Evolutionary conservation across 305 asterid genomes (phyloP).

Genomic region (Euphrasia arctica): DNA sequence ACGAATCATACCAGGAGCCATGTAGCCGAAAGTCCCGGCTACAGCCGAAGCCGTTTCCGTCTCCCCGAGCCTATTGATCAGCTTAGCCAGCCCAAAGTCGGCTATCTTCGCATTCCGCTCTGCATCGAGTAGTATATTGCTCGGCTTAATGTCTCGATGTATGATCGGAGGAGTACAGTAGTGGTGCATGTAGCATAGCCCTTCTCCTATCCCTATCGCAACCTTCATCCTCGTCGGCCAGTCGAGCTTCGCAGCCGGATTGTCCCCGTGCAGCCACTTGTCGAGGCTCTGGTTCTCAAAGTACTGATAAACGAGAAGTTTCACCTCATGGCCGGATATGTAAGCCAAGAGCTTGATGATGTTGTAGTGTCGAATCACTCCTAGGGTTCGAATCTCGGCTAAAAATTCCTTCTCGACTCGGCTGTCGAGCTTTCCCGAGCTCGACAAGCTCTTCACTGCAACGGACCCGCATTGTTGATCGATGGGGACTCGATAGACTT

Average conservation of each 20-base stretch:
- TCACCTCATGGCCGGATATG: constrained; percentile 21
- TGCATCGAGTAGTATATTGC: constrained; percentile 30
- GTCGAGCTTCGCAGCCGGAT: constrained; percentile 18
- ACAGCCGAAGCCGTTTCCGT: constrained; percentile 30
- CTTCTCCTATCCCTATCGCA: constrained; percentile 32
- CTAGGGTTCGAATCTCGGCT: constrained; percentile 30
- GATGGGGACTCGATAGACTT: constrained; percentile 36
- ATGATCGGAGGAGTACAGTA: constrained; percentile 30
- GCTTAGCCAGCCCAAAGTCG: constrained; percentile 32
- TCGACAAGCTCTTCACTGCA: constrained; percentile 29
- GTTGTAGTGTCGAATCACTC: constrained; percentile 30
- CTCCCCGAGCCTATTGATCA: constrained; percentile 27
- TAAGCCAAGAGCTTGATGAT: constrained; percentile 32
- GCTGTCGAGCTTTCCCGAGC: constrained; percentile 24
- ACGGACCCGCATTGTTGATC: constrained; percentile 17
- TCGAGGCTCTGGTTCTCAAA: constrained; percentile 31
- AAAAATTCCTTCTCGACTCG: constrained; percentile 32
- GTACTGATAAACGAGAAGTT: constrained; percentile 34
- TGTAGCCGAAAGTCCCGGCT: constrained; percentile 37
- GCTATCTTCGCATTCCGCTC: constrained; percentile 32
- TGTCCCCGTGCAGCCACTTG: constrained; percentile 29
- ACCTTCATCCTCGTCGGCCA: constrained; percentile 35
- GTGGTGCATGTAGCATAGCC: constrained; percentile 35
- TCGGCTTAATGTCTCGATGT: constrained; percentile 33
- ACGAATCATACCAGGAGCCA: constrained; percentile 28